phyloP scores from a whole-genome alignment of 2,329 filamentous ascomycete species.

The Alternaria sp. region DNA sequence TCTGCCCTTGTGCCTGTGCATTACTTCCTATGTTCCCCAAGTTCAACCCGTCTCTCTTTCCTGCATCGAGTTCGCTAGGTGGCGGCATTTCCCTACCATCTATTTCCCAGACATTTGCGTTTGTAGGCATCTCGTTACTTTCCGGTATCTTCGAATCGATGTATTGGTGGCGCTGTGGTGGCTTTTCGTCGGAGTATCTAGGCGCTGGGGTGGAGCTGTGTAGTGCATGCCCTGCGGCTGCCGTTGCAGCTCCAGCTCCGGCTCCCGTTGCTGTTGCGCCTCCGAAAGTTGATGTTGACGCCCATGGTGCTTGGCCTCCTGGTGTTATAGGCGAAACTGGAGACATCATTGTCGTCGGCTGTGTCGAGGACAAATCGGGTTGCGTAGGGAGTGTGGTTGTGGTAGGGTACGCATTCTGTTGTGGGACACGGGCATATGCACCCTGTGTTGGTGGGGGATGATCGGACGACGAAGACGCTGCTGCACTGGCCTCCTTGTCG shows the following conservation, averaged over 20 bases:
- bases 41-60: neutral
- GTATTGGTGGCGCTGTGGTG: conserved; percentile 2
- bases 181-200: conserved; percentile 10
- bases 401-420: neutral
- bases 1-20: neutral
- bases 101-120: conserved; percentile 23
- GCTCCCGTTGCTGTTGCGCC: neutral
- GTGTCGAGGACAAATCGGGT: neutral
- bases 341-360: conserved; percentile 2
- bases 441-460: neutral
- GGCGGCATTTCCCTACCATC: conserved; percentile 13
- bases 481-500: conserved; percentile 8
- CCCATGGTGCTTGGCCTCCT: conserved; percentile 6
- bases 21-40: neutral
- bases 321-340: conserved; percentile 4
- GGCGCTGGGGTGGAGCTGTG: neutral
- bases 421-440: neutral
- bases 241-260: neutral
- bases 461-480: neutral
- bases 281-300: conserved; percentile 1
- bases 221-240: neutral
- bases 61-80: conserved; percentile 16
- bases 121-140: conserved; percentile 19
- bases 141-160: neutral
- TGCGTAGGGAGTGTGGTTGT: neutral